phyloP scores from a whole-genome alignment of 805 yeast genomes.

The Wickerhamiella azyma region DNA sequence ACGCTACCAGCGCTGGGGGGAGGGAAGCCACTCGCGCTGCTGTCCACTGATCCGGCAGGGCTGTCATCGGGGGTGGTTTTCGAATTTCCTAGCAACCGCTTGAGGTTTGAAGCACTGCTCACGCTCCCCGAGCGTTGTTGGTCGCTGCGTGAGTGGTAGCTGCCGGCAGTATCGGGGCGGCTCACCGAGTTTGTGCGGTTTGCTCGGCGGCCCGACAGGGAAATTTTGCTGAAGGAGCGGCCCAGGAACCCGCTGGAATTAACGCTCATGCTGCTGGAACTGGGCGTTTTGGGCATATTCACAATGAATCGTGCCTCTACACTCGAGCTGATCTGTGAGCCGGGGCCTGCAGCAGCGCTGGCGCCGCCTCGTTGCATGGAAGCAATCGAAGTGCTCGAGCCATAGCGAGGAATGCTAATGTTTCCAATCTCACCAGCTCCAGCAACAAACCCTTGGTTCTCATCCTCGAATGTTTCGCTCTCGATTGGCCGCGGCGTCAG shows the following conservation, averaged over 20 bases:
- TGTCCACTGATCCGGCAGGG: conserved; percentile 14
- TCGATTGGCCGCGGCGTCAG: not conserved
- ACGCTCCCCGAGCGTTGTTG: not conserved
- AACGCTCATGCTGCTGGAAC: conserved; percentile 1
- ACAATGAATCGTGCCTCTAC: conserved; percentile 79
- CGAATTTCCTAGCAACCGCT: conserved; percentile 10
- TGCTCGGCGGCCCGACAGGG: conserved; percentile 13
- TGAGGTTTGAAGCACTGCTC: not conserved
- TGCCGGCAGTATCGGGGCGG: not conserved
- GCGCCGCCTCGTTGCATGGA: not conserved
- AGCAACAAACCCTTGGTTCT: conserved; percentile 19
- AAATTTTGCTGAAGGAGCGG: conserved; percentile 12
- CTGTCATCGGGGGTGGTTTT: conserved; percentile 21
- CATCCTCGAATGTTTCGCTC: not conserved
- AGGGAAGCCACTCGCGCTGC: conserved; percentile 1
- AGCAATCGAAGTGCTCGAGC: conserved; percentile 9
- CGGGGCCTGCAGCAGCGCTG: too few species aligned
- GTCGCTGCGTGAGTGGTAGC: not conserved
- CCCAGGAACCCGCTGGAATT: conserved; percentile 5
- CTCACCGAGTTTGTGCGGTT: conserved; percentile 9
- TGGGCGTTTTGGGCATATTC: conserved; percentile 52
- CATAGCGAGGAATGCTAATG: conserved; percentile 21
- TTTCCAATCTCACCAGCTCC: conserved; percentile 23
- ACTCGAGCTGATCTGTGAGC: conserved; percentile 13
- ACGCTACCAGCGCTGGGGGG: conserved; percentile 6